Percentiles rank a stretch among this genome's conserved stretches.
Evolutionary conservation across 306 rosid species (phyloP).

Genomic region (Dalbergia cultrata): DNA sequence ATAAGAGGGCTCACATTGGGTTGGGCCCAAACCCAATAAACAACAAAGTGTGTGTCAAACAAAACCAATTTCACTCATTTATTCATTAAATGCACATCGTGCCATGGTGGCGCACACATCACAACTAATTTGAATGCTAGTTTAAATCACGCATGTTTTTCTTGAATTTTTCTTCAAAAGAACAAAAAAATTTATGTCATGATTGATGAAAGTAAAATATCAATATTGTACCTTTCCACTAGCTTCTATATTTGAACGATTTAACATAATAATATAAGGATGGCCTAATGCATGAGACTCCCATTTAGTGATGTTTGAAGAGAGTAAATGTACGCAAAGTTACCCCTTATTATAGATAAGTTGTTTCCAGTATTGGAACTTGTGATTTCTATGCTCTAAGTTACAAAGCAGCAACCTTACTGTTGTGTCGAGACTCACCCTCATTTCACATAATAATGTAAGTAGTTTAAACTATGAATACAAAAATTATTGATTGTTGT

Average conservation of each 20-base stretch:
- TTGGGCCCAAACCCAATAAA: slow-evolving; percentile 52
- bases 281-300: too few species aligned
- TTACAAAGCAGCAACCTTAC: too few species aligned
- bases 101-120: slow-evolving; percentile 32
- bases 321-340: too few species aligned
- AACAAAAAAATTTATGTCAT: too few species aligned
- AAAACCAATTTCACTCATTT: slow-evolving; percentile 39
- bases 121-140: neutral
- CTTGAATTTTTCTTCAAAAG: neutral
- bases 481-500: neutral
- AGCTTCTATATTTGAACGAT: neutral
- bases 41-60: slow-evolving; percentile 65
- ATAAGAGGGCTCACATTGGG: slow-evolving; percentile 50
- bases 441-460: neutral
- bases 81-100: slow-evolving; percentile 39
- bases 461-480: neutral
- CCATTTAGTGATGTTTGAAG: too few species aligned
- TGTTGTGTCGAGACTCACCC: too few species aligned
- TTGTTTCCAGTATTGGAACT: too few species aligned
- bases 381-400: too few species aligned
- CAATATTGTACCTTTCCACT: neutral
- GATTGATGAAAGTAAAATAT: neutral
- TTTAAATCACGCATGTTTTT: neutral
- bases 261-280: too few species aligned
- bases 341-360: too few species aligned